phyloP scores from a whole-genome alignment of 768 basidiomycete genomes.

The Pilatotrama ljubarskyi region DNA sequence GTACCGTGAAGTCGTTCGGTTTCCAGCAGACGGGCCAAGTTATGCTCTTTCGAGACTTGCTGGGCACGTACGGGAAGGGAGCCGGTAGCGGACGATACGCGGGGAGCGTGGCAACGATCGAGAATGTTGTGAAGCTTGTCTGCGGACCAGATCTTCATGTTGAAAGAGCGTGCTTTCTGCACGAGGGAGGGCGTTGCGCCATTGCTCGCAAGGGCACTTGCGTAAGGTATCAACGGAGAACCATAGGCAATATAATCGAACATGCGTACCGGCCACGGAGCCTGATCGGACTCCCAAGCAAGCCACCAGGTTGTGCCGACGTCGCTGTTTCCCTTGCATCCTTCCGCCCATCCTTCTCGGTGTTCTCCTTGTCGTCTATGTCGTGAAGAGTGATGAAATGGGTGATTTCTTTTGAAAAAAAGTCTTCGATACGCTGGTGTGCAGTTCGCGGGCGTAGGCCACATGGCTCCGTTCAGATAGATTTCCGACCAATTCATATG shows the following conservation, averaged over 20 bases:
- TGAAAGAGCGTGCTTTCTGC: conserved; percentile 64
- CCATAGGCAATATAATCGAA: conserved; percentile 17
- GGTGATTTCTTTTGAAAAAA: conserved; percentile 85
- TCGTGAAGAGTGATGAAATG: conserved; percentile 71
- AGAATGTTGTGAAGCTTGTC: conserved; percentile 72
- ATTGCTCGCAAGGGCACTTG: conserved; percentile 18
- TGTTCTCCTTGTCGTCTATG: conserved; percentile 68
- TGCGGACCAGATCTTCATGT: conserved; percentile 87
- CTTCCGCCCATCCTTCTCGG: conserved; percentile 51
- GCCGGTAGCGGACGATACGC: conserved; percentile 29
- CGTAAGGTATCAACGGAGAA: neutral
- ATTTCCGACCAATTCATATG: neutral
- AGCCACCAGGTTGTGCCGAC: conserved; percentile 26
- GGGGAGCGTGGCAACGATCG: conserved; percentile 56
- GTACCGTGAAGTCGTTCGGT: conserved; percentile 83
- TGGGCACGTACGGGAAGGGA: conserved; percentile 31
- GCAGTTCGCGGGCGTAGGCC: neutral
- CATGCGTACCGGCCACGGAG: conserved; percentile 50
- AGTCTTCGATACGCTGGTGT: conserved; percentile 75
- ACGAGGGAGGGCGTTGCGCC: conserved; percentile 47
- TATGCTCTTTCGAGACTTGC: conserved; percentile 38
- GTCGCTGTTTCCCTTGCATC: conserved; percentile 27
- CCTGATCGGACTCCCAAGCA: conserved; percentile 67
- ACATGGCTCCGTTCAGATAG: neutral
- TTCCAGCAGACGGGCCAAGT: conserved; percentile 65